phyloP scores from a whole-genome alignment of 257 asterid species.

The Solanum medicagineum region DNA sequence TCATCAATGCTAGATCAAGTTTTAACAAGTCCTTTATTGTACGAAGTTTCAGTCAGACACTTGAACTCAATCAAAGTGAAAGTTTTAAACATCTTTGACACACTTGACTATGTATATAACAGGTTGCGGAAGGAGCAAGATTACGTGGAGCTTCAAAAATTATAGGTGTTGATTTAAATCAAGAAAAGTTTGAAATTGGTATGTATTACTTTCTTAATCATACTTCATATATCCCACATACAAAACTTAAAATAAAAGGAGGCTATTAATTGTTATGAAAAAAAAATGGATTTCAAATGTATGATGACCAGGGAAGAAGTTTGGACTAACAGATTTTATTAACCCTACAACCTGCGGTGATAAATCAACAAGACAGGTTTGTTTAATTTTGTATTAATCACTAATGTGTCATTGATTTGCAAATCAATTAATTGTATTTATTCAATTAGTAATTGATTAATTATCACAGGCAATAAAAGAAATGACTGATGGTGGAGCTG shows the following conservation, averaged over 20 bases:
- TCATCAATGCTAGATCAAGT: too few relatives aligned
- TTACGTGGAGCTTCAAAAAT: constrained; percentile 25
- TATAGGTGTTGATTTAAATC: constrained; percentile 29
- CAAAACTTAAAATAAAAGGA: not conserved
- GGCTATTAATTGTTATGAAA: too few relatives aligned
- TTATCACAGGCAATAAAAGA: constrained; percentile 10
- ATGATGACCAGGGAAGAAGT: constrained; percentile 14
- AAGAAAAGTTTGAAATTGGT: constrained; percentile 25
- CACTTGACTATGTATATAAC: not conserved
- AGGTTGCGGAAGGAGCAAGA: constrained; percentile 38
- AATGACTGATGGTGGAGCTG: constrained; percentile 25
- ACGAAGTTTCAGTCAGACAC: not conserved
- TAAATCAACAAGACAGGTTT: constrained; percentile 16
- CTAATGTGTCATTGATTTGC: too few relatives aligned
- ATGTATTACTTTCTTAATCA: not conserved
- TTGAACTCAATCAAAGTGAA: not conserved
- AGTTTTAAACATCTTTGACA: too few relatives aligned
- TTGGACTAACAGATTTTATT: constrained; percentile 32
- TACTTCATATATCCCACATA: not conserved
- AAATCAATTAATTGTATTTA: not conserved
- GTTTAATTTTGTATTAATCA: not conserved
- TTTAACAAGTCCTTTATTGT: too few relatives aligned
- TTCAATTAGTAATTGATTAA: not conserved
- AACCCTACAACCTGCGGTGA: constrained; percentile 19
- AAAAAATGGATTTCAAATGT: not conserved